Base-by-base conservation (phyloP, 768 basidiomycete genomes). In the Termitomyces sp. region DNA sequence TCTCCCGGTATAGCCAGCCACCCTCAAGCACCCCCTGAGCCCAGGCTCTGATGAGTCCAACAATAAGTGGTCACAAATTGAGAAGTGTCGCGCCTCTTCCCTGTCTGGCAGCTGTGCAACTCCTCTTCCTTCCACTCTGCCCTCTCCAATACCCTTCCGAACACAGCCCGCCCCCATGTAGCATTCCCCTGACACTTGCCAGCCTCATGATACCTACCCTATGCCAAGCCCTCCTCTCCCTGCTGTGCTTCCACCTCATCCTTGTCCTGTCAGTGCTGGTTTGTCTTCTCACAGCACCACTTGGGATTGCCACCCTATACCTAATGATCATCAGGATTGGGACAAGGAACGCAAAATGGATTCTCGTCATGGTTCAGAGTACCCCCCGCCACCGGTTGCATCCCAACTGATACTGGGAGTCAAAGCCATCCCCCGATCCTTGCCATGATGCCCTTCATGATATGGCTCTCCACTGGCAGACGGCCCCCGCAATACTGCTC, bases 101-200 rank as follows among this genome's bases (percentile, higher is more conserved):
- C 79, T 81, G 15, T 67, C 81, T 13, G 72, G 67, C 22, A 81
- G 83, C 28, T 75, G 83, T 62, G 76, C 76, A 45, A 84, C 87
- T 0, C 87, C 88, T 12, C 68, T 82, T 33, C 81, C 83, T 44
- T 85, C 86, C 24, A 84, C 85, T 49, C 78, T 88, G 4, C 87
- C 84, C 0, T 90, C 89, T 20, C 89, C 90, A 2, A 84, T 84
- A 50, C 89, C 90, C 16, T 88, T 91, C 82, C 83, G 86, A 66
- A 85, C 83, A 3, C 90, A 90, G 68, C 85, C 65, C 1, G 60
- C 54, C 12, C 49, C 87, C 8, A 74, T 83, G 6, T 84, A 88
- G 13, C 87, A 81, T 68, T 90, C 90, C 22, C 88, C 88, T 20
- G 89, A 91, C 69, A 77, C 81, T 13, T 84, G 87, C 35, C 84